These are phyloP conservation scores for Graphiopsis chlorocephala DNA, from an alignment of 2,329 filamentous ascomycete genomes.

Conservation along the genomic window DNA sequence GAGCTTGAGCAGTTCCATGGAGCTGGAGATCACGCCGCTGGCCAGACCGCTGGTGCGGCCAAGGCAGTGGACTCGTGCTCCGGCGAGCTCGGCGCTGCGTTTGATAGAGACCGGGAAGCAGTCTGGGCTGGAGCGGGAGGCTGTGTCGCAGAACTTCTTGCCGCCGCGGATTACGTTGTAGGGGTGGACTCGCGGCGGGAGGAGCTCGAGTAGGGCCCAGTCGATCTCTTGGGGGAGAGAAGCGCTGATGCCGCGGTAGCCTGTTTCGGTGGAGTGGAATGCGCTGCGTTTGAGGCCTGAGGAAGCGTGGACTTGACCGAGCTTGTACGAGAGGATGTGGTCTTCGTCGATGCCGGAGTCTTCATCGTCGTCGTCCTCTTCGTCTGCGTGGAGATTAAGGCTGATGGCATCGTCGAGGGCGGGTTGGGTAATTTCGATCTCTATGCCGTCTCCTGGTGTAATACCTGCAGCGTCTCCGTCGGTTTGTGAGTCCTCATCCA, in stretches of 20 bases:
- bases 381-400: constrained; percentile 74
- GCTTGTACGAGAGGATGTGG: constrained; percentile 71
- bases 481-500: constrained; percentile 47
- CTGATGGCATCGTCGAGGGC: constrained; percentile 70
- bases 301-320: constrained; percentile 84
- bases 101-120: constrained; percentile 49
- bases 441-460: constrained; percentile 69
- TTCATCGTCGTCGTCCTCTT: constrained; percentile 71
- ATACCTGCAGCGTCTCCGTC: constrained; percentile 73
- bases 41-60: constrained; percentile 84
- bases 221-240: constrained; percentile 85
- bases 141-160: constrained; percentile 35
- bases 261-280: constrained; percentile 28
- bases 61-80: constrained; percentile 79
- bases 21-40: constrained; percentile 71
- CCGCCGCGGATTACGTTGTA: constrained; percentile 67
- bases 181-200: constrained; percentile 65
- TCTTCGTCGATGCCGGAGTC: constrained; percentile 79
- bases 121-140: constrained; percentile 35
- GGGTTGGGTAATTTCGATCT: constrained; percentile 83
- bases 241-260: constrained; percentile 50
- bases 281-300: constrained; percentile 72
- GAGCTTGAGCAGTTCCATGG: constrained; percentile 81
- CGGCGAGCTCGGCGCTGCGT: constrained; percentile 64
- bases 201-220: constrained; percentile 86